phyloP scores from a whole-genome alignment of 371 early-diverging fungal genomes.

The Synchytrium microbalum region DNA sequence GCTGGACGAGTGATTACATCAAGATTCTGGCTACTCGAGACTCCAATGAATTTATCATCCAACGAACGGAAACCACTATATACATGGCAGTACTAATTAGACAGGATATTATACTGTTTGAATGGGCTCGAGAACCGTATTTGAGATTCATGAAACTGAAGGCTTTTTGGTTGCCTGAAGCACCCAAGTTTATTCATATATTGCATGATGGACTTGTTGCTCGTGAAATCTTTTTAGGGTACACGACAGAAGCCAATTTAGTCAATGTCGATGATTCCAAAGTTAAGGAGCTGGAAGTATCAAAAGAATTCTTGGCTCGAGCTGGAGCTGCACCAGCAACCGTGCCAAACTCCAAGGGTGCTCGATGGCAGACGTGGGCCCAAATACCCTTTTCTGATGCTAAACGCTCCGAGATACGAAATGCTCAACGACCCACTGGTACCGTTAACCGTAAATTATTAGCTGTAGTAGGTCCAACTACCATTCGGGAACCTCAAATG shows the following conservation, averaged over 20 bases:
- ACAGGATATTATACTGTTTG: slow-evolving; percentile 42
- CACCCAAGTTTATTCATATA: slow-evolving; percentile 41
- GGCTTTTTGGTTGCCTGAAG: slow-evolving; percentile 53
- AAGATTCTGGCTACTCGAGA: slow-evolving; percentile 45
- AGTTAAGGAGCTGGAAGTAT: slow-evolving; percentile 41
- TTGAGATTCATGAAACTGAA: slow-evolving; percentile 53
- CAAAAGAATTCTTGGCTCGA: slow-evolving; percentile 30
- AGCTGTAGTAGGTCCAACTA: slow-evolving; percentile 27
- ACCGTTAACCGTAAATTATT: slow-evolving; percentile 44
- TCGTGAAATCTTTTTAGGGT: slow-evolving; percentile 43
- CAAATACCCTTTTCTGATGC: slow-evolving; percentile 49
- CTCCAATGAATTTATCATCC: slow-evolving; percentile 36
- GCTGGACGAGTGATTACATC: slow-evolving; percentile 46
- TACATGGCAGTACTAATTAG: slow-evolving; percentile 40
- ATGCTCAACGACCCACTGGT: slow-evolving; percentile 14
- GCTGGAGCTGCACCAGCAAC: slow-evolving; percentile 8
- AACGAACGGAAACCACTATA: slow-evolving; percentile 40
- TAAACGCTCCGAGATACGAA: slow-evolving; percentile 28
- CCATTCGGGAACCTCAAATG: slow-evolving; percentile 6
- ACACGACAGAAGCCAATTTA: slow-evolving; percentile 41
- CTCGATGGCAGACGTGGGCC: slow-evolving; percentile 39
- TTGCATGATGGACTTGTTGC: slow-evolving; percentile 45
- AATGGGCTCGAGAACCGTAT: slow-evolving; percentile 55
- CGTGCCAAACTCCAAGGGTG: slow-evolving; percentile 9
- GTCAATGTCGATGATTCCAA: slow-evolving; percentile 38